Conservation (phyloP, 176 grass and related monocot species). For the Ensete glaucum region DNA sequence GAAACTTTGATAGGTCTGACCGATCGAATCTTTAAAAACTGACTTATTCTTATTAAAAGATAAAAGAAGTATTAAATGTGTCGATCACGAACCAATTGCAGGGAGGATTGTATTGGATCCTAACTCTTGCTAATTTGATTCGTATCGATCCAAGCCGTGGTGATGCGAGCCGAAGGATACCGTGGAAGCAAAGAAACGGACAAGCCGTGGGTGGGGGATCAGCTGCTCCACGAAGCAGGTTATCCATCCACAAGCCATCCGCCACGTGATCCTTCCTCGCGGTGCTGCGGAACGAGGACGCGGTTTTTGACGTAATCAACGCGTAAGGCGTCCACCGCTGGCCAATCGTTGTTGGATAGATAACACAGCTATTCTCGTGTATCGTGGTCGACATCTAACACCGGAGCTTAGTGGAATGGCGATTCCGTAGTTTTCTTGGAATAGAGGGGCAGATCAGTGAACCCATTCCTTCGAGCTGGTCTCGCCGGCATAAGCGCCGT, state of each 20-base stretch:
- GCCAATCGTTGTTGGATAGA: neutral
- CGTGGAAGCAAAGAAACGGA: neutral
- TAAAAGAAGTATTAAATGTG: neutral
- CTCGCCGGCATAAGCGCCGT: neutral
- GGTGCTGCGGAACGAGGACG: neutral
- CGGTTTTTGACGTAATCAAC: neutral
- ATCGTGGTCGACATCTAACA: neutral
- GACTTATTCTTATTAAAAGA: too few species aligned
- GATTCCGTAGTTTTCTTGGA: neutral
- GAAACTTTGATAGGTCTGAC: too few species aligned
- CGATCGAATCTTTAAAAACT: too few species aligned
- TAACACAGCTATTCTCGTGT: neutral
- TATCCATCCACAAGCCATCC: neutral
- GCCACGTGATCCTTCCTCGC: neutral
- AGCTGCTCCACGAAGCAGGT: neutral
- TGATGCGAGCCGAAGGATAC: neutral
- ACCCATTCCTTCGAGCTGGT: neutral
- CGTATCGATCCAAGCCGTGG: too few species aligned
- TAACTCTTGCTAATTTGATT: too few species aligned
- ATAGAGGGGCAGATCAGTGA: neutral
- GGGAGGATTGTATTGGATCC: too few species aligned
- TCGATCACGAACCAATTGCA: neutral
- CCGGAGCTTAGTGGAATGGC: neutral
- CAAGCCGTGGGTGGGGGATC: too few species aligned
- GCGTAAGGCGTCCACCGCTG: neutral